Base-by-base conservation (phyloP, 2,329 filamentous ascomycete genomes). In the Cladosporium cucumerinum region DNA sequence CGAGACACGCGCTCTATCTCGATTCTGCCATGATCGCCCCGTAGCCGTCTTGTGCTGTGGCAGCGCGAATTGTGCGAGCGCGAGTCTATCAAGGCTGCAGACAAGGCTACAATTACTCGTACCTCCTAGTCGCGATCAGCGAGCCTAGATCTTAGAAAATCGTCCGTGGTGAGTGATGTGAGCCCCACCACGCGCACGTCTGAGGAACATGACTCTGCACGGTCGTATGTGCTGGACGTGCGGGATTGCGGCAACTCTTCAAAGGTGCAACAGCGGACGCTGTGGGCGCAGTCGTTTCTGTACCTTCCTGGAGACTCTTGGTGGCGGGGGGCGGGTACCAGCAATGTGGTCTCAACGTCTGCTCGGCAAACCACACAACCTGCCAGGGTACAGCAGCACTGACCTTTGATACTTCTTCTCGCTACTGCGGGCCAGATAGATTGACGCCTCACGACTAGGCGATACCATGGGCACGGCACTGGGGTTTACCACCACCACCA, bases 121-220 rank as follows among this genome's bases (percentile, higher is more conserved):
- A 46, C 39, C 39, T 28, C 23, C 23, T 34, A 21, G 21, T n/a
- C 34, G 28, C 34, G 55, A 51, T 51, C 58, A 61, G 58, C 46
- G 28, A 61, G 58, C 43, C 58, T 36, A 61, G 58, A 61, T 61
- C 39, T 23, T 28, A n/a, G n/a, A 36, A 11, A 8, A 57, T 46
- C 55, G 55, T 58, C 55, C 55, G 55, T 58, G 55, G 30, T 10
- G 28, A 25, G 16, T n/a, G 34, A 36, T 25, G 23, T 30, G 25
- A 46, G 30, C 55, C 36, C 55, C 55, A 58, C 55, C 25, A 58
- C 21, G 21, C 21, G 21, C 14, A 36, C 34, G 16, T 46, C 36
- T 30, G 51, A n/a, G 30, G 21, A 46, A 21, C 55, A 58, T 58
- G 36, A 58, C 16, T 16, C 55, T 28, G 55, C 55, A 58, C 36